Percentiles rank a stretch among this genome's conserved stretches.
phyloP scores from a whole-genome alignment of 78 protist genomes.

The Speleostelium caveatum region DNA sequence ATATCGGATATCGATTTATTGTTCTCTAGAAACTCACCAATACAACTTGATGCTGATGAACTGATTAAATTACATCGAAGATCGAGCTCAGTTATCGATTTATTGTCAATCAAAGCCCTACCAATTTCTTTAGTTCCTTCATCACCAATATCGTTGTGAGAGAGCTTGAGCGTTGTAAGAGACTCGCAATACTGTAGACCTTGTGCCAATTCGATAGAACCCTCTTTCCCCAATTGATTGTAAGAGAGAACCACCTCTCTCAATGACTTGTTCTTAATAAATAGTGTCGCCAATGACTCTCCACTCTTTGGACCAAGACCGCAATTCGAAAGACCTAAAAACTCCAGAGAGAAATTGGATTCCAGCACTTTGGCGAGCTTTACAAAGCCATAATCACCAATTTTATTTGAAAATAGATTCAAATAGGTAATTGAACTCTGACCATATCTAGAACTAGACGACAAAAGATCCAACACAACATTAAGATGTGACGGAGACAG shows the following conservation, averaged over 20 bases:
- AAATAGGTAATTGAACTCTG: not conserved
- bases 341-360: not conserved
- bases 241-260: constrained; percentile 20
- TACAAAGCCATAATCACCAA: constrained; percentile 25
- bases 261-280: not conserved
- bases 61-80: constrained; percentile 40
- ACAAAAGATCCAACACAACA: not conserved
- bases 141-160: constrained; percentile 42
- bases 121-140: constrained; percentile 49
- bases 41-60: constrained; percentile 4
- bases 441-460: not conserved
- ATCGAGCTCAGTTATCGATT: constrained; percentile 13
- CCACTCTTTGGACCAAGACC: not conserved
- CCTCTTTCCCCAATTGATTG: not conserved
- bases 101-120: not conserved
- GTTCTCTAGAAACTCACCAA: constrained; percentile 1
- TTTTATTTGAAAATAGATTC: constrained; percentile 41
- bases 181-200: not conserved
- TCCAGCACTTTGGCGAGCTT: not conserved
- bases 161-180: not conserved
- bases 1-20: constrained; percentile 24
- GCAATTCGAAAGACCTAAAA: constrained; percentile 39
- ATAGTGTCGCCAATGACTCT: not conserved
- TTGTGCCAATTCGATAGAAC: constrained; percentile 2
- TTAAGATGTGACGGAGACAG: not conserved